phyloP scores from a whole-genome alignment of 257 asterid genomes.

The Solanum virginianum region DNA sequence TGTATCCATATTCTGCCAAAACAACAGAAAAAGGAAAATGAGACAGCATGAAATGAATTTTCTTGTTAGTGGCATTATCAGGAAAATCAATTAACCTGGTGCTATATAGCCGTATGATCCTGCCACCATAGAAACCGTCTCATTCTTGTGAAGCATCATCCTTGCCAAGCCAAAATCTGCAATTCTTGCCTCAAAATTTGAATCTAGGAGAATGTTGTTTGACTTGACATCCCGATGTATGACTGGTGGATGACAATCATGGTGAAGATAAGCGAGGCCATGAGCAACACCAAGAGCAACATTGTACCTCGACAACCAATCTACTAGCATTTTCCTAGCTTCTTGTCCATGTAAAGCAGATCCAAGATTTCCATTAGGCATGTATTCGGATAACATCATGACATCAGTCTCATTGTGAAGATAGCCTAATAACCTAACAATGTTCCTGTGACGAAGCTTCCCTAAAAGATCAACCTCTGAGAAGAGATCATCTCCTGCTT shows the following conservation, averaged over 20 bases:
- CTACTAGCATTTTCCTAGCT: slow-evolving; percentile 38
- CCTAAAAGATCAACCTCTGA: slow-evolving; percentile 60
- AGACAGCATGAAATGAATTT: background rate
- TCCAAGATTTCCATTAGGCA: slow-evolving; percentile 77
- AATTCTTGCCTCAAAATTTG: slow-evolving; percentile 54
- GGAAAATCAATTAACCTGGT: slow-evolving; percentile 35
- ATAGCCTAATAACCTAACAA: slow-evolving; percentile 55
- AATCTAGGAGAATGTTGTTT: slow-evolving; percentile 53
- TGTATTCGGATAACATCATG: slow-evolving; percentile 65
- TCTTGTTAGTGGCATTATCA: background rate
- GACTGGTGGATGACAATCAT: slow-evolving; percentile 65
- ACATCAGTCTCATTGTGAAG: slow-evolving; percentile 58
- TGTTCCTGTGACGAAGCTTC: slow-evolving; percentile 64
- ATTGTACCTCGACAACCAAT: slow-evolving; percentile 82
- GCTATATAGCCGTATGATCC: slow-evolving; percentile 90
- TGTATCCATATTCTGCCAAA: slow-evolving; percentile 66
- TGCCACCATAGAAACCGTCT: slow-evolving; percentile 72
- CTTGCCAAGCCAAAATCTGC: slow-evolving; percentile 86
- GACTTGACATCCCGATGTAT: slow-evolving; percentile 76
- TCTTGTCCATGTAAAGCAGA: slow-evolving; percentile 55
- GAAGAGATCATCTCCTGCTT: slow-evolving; percentile 47
- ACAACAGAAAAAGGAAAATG: background rate
- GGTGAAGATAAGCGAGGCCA: slow-evolving; percentile 75
- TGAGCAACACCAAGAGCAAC: slow-evolving; percentile 70
- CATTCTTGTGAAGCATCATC: slow-evolving; percentile 46